phyloP scores from a whole-genome alignment of 2,329 filamentous ascomycete species.

The Rutstroemia sp. region DNA sequence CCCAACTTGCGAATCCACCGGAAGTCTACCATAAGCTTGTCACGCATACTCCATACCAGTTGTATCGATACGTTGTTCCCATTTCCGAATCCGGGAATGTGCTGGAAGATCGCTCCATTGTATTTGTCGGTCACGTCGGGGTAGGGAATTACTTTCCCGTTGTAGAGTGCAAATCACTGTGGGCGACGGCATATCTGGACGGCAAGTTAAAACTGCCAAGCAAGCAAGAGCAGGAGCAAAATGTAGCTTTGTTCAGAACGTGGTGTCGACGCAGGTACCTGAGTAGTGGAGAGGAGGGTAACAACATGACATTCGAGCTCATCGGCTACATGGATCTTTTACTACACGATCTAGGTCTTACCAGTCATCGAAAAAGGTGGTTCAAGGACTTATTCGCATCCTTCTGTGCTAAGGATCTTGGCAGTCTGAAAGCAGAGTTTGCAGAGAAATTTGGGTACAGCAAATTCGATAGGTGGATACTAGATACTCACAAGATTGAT shows the following conservation, averaged over 20 bases:
- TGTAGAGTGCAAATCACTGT: constrained; percentile 5
- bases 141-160: not conserved
- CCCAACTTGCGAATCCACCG: constrained; percentile 5
- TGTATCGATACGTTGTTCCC: constrained; percentile 5
- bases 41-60: not conserved
- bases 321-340: not conserved
- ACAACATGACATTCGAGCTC: not conserved
- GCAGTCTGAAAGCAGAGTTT: not conserved
- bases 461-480: not conserved
- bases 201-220: not conserved
- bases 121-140: not conserved
- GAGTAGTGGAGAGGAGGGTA: constrained; percentile 3
- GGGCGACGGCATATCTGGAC: constrained; percentile 8
- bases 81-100: not conserved
- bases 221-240: not conserved
- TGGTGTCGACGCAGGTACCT: constrained; percentile 9
- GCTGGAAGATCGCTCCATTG: constrained; percentile 2
- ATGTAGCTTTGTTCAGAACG: constrained; percentile 1
- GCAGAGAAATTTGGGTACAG: not conserved
- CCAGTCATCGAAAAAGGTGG: not conserved
- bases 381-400: not conserved
- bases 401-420: not conserved
- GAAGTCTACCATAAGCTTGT: constrained; percentile 1
- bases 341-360: not conserved
- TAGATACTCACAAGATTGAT: not conserved